Percentiles rank a stretch among this genome's conserved stretches.
phyloP scores from a whole-genome alignment of 257 asterid species.

The Striga asiatica region DNA sequence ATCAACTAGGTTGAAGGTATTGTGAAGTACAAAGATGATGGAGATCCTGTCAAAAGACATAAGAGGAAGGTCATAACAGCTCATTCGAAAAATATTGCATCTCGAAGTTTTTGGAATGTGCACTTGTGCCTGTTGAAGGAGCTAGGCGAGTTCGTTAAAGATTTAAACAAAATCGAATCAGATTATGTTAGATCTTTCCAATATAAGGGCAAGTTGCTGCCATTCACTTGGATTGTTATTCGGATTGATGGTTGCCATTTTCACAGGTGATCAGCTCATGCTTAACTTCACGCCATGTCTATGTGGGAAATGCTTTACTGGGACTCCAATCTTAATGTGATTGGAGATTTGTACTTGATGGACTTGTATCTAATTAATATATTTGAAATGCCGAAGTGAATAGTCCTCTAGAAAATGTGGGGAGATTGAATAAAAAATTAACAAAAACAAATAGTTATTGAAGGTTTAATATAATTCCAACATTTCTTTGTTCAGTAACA shows the following conservation, averaged over 20 bases:
- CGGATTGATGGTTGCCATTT: conserved; percentile 93
- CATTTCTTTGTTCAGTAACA: background rate
- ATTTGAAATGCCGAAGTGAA: background rate
- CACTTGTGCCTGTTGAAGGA: conserved; percentile 38
- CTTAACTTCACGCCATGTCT: background rate
- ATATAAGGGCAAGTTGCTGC: conserved; percentile 46
- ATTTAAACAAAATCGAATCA: conserved; percentile 37
- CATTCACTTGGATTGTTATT: conserved; percentile 65
- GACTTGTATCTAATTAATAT: background rate
- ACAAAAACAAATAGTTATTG: too few relatives aligned
- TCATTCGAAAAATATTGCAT: conserved; percentile 55
- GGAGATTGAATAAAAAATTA: background rate
- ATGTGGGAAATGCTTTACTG: background rate
- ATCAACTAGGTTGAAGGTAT: conserved; percentile 45
- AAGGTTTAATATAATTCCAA: background rate
- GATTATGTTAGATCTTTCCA: conserved; percentile 59
- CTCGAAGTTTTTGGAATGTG: conserved; percentile 64
- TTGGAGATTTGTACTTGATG: background rate
- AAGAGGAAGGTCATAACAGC: conserved; percentile 37
- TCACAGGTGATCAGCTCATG: conserved; percentile 46
- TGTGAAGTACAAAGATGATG: conserved; percentile 58
- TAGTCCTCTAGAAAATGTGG: background rate
- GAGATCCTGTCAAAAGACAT: conserved; percentile 55
- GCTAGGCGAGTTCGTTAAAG: conserved; percentile 45
- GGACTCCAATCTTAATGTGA: background rate